Evolutionary conservation across 169 alveolate species (phyloP).

Genomic region (Perkinsus marinus): DNA sequence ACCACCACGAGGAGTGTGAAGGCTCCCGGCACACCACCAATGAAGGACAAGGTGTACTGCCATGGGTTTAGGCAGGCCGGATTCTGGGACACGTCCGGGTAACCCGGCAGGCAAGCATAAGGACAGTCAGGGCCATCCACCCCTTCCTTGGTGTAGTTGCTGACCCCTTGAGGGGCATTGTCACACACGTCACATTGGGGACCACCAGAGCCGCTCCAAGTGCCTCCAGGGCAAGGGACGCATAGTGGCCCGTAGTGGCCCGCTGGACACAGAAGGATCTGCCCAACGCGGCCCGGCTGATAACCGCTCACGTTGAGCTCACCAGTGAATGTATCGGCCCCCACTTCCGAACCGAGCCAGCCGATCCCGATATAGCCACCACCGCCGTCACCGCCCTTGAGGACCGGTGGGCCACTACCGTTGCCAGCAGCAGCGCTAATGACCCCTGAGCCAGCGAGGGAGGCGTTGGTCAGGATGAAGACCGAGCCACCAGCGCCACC

Average conservation of each 20-base stretch:
- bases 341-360: not conserved
- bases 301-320: not conserved
- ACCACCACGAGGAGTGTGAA: not conserved
- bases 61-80: not conserved
- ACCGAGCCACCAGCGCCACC: not conserved
- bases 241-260: not conserved
- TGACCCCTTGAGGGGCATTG: not conserved
- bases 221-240: not conserved
- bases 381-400: not conserved
- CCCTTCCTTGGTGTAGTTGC: not conserved
- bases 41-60: not conserved
- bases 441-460: not conserved
- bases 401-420: not conserved
- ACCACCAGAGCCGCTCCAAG: not conserved
- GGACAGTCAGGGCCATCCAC: not conserved
- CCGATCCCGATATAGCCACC: not conserved
- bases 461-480: not conserved
- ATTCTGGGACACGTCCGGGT: not conserved
- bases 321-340: not conserved
- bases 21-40: not conserved
- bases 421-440: not conserved
- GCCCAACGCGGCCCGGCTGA: not conserved
- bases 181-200: not conserved
- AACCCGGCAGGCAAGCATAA: not conserved
- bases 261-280: not conserved